These are phyloP conservation scores for Aspergillus texensis DNA, from an alignment of 2,329 filamentous ascomycete species.

Conservation along the genomic window DNA sequence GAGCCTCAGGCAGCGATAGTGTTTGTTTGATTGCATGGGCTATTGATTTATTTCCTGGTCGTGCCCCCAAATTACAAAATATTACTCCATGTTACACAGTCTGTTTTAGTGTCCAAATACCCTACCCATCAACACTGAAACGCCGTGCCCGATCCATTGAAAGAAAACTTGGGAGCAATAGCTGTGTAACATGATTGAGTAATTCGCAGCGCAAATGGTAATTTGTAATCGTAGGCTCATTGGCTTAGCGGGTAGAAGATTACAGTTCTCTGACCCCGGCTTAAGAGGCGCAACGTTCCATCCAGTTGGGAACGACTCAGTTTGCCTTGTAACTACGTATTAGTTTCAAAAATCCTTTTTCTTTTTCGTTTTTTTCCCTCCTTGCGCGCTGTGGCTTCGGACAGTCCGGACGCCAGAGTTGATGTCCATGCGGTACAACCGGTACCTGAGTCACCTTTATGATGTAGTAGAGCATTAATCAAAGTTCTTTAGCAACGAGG, in stretches of 20 bases:
- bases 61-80: background rate
- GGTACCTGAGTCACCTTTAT: background rate
- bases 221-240: background rate
- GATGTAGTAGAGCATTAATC: background rate
- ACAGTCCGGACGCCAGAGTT: background rate
- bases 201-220: conserved; percentile 1
- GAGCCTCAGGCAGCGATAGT: conserved; percentile 10
- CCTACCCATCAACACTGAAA: background rate
- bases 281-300: conserved; percentile 31
- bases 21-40: background rate
- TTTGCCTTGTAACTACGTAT: conserved; percentile 3
- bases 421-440: background rate
- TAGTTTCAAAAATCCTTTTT: conserved; percentile 8
- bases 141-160: background rate
- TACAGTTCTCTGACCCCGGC: conserved; percentile 19
- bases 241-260: conserved; percentile 5
- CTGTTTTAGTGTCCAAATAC: background rate
- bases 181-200: background rate
- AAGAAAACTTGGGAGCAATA: background rate
- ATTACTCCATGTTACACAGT: background rate
- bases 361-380: background rate
- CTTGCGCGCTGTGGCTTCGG: background rate
- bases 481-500: background rate
- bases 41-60: no score
- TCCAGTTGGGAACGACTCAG: conserved; percentile 26